Base-by-base conservation (phyloP, 2,329 filamentous ascomycete species). In the Tolypocladium cylindrosporum region DNA sequence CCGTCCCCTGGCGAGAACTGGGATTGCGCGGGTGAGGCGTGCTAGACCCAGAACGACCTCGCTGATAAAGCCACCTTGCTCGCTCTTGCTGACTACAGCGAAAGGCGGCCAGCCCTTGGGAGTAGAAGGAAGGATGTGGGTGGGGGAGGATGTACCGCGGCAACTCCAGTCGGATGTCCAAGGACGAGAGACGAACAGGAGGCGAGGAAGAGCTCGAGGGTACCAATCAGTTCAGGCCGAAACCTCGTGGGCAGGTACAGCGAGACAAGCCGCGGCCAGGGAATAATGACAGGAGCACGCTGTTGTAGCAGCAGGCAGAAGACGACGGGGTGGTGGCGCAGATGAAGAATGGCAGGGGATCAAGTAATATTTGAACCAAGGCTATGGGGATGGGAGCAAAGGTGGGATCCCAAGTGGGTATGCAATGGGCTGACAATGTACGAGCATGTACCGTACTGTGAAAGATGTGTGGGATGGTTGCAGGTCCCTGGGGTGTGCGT, bases 21-120 rank as follows among this genome's bases (percentile, higher is more conserved):
- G 77, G 77, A 76, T 76, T 66, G 68, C 69, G 73, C 74, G 75
- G 75, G 71, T 74, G 76, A 77, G 74, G 76, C 73, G 73, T 73
- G 72, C 72, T 74, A 77, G 72, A 69, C 72, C 75, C 68, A 72
- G 74, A 74, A 69, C 59, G 66, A 69, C 64, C 68, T 70, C 68
- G 71, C 69, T 70, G 70, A 71, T 70, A 69, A 70, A 70, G 67
- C 69, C 72, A 68, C 67, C 67, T 66, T 66, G 68, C 65, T 65
- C 65, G 66, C 63, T 64, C 66, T 64, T 66, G 66, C 63, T 64
- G 58, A 55, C 53, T 58, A 51, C 61, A 60, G 62, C 61, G 60
- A 55, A 54, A 56, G 54, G 43, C 31, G 31, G 31, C 52, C 40
- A 48, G 19, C 27, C 16, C 21, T 31, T 10, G n/a, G 55, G 16